Conservation (phyloP, 1,284 basidiomycete genomes). For the Boletus mariae region DNA sequence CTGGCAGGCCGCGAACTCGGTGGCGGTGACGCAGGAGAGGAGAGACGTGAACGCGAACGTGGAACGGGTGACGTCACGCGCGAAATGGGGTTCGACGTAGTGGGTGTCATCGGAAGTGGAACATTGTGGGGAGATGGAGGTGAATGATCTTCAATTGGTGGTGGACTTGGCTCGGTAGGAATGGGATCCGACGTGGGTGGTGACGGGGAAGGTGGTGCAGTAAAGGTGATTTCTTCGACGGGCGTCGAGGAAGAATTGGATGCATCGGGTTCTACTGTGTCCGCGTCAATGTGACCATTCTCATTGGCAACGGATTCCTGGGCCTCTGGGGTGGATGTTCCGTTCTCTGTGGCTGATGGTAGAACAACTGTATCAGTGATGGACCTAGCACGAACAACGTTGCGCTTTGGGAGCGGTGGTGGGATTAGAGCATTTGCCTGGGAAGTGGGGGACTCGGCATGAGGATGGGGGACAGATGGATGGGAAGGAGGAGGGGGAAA, state of each 20-base stretch:
- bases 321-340: background rate
- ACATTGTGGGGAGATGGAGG: conserved; percentile 16
- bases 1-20: conserved; percentile 22
- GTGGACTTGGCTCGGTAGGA: conserved; percentile 2
- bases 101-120: conserved; percentile 27
- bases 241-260: conserved; percentile 6
- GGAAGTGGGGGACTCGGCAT: conserved; percentile 16
- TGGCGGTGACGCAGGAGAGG: conserved; percentile 23
- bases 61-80: conserved; percentile 17
- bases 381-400: background rate
- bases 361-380: conserved; percentile 1
- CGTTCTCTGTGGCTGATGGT: background rate
- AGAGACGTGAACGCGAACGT: conserved; percentile 25
- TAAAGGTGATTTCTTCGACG: conserved; percentile 16
- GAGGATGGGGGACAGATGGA: conserved; percentile 30
- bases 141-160: conserved; percentile 7
- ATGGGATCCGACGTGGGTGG: background rate
- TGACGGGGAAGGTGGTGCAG: conserved; percentile 3
- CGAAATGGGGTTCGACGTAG: conserved; percentile 8
- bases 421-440: conserved; percentile 13
- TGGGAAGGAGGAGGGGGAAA: conserved; percentile 41
- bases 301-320: background rate
- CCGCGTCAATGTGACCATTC: conserved; percentile 6
- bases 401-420: conserved; percentile 30
- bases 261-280: conserved; percentile 4